phyloP scores from a whole-genome alignment of 2,329 filamentous ascomycete genomes.

The Claviceps maximensis region DNA sequence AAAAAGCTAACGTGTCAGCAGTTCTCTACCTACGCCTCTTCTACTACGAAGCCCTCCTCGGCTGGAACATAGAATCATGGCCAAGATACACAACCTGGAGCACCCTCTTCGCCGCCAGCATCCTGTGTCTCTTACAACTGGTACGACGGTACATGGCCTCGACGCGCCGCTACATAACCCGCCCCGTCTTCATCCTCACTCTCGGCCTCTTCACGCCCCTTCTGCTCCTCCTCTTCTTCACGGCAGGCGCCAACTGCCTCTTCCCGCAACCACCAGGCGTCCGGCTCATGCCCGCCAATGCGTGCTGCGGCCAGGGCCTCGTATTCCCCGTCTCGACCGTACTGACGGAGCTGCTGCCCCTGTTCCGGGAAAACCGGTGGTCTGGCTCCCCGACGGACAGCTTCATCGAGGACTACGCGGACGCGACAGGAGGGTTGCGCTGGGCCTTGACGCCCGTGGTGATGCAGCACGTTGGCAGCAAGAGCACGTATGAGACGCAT shows the following conservation, averaged over 20 bases:
- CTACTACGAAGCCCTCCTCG: slow-evolving; percentile 5
- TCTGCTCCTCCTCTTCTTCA: slow-evolving; percentile 5
- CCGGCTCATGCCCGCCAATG: slow-evolving; percentile 4
- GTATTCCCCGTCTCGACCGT: slow-evolving; percentile 2
- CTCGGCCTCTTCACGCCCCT: slow-evolving; percentile 3
- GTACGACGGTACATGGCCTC: neutral
- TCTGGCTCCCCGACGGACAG: slow-evolving; percentile 3
- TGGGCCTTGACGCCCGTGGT: slow-evolving; percentile 6
- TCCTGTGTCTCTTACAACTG: neutral
- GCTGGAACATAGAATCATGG: slow-evolving; percentile 7
- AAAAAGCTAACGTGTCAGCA: neutral
- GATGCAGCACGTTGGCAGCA: slow-evolving; percentile 7
- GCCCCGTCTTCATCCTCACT: neutral
- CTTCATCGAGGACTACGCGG: slow-evolving; percentile 7
- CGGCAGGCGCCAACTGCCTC: slow-evolving; percentile 5
- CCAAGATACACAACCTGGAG: neutral
- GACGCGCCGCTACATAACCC: neutral
- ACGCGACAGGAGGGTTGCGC: neutral
- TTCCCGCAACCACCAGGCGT: slow-evolving; percentile 3
- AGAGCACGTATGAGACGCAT: slow-evolving; percentile 4
- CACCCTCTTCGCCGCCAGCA: neutral
- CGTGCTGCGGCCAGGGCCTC: slow-evolving; percentile 6
- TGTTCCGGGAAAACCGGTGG: slow-evolving; percentile 1
- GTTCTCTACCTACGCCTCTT: slow-evolving; percentile 8
- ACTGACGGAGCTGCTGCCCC: neutral